Evolutionary conservation across 108 stramenopile genomes (phyloP).

Genomic region (Bacterosira constricta): DNA sequence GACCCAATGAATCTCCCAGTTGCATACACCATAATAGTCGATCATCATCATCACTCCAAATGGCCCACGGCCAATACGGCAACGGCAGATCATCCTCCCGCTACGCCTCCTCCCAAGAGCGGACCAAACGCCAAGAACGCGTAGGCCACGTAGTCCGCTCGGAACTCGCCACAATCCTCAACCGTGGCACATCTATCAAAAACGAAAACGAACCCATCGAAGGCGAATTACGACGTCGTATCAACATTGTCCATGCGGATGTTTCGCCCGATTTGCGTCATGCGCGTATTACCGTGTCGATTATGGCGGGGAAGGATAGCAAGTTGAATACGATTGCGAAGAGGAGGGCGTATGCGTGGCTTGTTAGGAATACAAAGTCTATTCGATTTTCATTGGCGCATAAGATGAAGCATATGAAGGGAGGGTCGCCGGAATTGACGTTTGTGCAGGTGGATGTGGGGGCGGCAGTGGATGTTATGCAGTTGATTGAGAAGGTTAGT

Average conservation of each 20-base stretch:
- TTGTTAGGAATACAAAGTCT: conserved; percentile 73
- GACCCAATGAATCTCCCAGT: neutral
- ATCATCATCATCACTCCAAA: conserved; percentile 18
- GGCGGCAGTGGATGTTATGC: conserved; percentile 90
- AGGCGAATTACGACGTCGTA: conserved; percentile 67
- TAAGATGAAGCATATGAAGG: conserved; percentile 86
- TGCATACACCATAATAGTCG: too few relatives aligned
- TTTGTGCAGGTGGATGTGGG: conserved; percentile 91
- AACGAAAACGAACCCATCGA: conserved; percentile 62
- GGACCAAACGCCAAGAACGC: conserved; percentile 85
- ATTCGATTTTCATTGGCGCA: conserved; percentile 82
- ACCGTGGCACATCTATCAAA: conserved; percentile 54
- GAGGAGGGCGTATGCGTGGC: conserved; percentile 83
- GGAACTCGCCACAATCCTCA: conserved; percentile 71
- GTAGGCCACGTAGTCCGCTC: conserved; percentile 82
- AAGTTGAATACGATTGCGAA: conserved; percentile 59
- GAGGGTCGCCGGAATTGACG: conserved; percentile 65
- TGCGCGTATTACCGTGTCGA: conserved; percentile 82
- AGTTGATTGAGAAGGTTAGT: conserved; percentile 83
- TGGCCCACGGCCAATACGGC: conserved; percentile 39
- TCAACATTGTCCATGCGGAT: conserved; percentile 80
- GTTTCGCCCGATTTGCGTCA: conserved; percentile 87
- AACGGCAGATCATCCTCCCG: conserved; percentile 46
- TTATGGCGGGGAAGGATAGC: conserved; percentile 42
- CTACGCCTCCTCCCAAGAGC: conserved; percentile 24